Conservation (phyloP, 306 rosid genomes). For the Pyrus bretschneideri region DNA sequence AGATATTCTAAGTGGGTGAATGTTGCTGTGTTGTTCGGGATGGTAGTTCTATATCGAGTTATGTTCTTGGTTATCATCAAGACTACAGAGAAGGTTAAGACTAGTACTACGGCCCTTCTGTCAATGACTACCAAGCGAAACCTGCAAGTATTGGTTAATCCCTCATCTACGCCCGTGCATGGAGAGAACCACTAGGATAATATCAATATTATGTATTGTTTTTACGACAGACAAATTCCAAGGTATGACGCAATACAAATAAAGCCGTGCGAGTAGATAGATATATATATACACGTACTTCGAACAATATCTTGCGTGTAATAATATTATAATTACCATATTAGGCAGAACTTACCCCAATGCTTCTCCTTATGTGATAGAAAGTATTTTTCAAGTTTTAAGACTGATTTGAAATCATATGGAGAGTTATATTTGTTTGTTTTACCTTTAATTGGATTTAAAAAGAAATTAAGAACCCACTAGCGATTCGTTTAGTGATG, state of each 20-base stretch:
- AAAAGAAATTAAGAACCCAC: too few relatives aligned
- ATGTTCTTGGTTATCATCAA: constrained; percentile 42
- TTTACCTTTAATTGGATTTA: too few relatives aligned
- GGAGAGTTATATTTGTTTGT: neutral
- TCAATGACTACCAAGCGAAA: constrained; percentile 1
- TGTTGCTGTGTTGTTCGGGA: constrained; percentile 46
- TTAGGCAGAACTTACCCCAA: neutral
- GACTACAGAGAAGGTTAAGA: constrained; percentile 40
- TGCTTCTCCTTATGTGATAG: neutral
- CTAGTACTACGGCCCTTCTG: constrained; percentile 1
- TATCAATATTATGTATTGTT: neutral
- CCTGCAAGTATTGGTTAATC: constrained; percentile 7
- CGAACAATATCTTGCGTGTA: neutral
- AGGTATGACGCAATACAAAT: neutral
- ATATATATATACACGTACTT: neutral
- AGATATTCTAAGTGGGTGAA: constrained; percentile 65
- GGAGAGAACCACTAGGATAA: neutral
- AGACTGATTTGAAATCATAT: neutral
- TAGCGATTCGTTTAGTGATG: too few relatives aligned
- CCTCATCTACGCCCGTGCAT: constrained; percentile 6
- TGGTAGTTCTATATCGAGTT: constrained; percentile 43
- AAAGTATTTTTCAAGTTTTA: neutral
- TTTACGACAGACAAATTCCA: too few relatives aligned
- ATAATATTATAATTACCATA: neutral
- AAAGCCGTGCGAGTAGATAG: neutral